phyloP scores from a whole-genome alignment of 495 filamentous ascomycete species.

The Tuber brumale region DNA sequence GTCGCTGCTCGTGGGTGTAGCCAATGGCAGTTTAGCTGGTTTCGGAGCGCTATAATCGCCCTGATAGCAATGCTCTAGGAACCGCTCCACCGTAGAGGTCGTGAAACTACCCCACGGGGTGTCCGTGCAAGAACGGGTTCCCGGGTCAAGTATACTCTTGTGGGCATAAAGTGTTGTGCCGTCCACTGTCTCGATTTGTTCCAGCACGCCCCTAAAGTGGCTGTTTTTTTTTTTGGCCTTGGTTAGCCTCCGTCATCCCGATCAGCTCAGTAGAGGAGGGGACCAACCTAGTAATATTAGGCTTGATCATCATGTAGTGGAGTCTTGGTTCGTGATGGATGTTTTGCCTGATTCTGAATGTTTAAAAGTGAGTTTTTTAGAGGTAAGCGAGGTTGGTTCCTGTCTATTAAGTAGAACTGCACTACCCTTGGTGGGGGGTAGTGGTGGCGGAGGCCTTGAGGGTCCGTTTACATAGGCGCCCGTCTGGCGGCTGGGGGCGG shows the following conservation, averaged over 20 bases:
- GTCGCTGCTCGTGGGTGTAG: neutral
- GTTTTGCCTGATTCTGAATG: too few relatives aligned
- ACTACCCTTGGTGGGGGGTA: too few relatives aligned
- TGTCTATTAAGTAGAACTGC: too few relatives aligned
- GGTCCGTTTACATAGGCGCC: too few relatives aligned
- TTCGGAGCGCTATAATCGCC: conserved; percentile 55
- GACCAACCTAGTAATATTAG: too few relatives aligned
- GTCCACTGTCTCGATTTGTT: neutral
- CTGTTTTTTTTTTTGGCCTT: neutral
- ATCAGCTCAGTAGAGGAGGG: too few relatives aligned
- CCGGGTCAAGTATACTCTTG: neutral
- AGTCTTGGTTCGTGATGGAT: too few relatives aligned
- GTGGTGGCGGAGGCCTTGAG: too few relatives aligned
- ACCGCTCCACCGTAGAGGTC: conserved; percentile 60
- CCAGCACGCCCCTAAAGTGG: neutral
- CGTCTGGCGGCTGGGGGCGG: too few relatives aligned
- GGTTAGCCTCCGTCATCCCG: neutral
- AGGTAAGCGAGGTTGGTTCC: too few relatives aligned
- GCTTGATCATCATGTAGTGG: too few relatives aligned
- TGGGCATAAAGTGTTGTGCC: neutral
- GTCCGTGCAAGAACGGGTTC: neutral
- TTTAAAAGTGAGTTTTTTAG: neutral
- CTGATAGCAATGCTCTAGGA: conserved; percentile 85
- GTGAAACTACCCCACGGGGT: neutral
- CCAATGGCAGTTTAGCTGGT: neutral